Percentiles rank a stretch among this genome's conserved stretches.
Conservation (phyloP, 345 rosid genomes). For the Eutrema japonicum region DNA sequence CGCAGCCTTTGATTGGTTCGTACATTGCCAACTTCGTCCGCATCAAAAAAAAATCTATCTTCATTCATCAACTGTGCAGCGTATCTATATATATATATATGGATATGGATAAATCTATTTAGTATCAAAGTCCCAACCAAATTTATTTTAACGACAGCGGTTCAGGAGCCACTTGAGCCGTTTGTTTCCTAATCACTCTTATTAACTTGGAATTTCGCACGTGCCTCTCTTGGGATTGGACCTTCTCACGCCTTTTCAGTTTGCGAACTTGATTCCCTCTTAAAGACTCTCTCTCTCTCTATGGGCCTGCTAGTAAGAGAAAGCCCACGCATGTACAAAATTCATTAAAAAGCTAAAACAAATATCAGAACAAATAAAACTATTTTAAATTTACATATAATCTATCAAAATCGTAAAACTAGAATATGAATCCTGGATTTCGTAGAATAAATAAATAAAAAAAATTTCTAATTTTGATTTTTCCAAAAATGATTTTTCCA, state of each 20-base stretch:
- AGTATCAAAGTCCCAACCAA: background rate
- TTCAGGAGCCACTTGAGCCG: constrained; percentile 21
- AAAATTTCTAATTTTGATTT: too few relatives aligned
- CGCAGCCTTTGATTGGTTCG: constrained; percentile 36
- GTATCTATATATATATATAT: background rate
- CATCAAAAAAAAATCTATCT: constrained; percentile 18
- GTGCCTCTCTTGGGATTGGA: constrained; percentile 26
- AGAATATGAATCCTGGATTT: too few relatives aligned
- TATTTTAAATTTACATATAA: too few relatives aligned
- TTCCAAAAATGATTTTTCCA: too few relatives aligned
- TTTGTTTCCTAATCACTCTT: background rate
- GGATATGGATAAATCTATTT: background rate
- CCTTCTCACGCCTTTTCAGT: constrained; percentile 9
- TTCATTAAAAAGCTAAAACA: too few relatives aligned
- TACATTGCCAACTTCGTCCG: constrained; percentile 35
- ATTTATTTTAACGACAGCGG: constrained; percentile 23
- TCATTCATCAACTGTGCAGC: background rate
- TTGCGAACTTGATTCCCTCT: constrained; percentile 20
- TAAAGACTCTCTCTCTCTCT: background rate
- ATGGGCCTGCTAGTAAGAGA: background rate
- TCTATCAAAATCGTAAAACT: too few relatives aligned
- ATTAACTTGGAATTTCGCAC: background rate
- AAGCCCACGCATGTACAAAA: background rate
- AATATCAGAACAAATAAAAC: too few relatives aligned
- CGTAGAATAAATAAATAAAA: too few relatives aligned